Evolutionary conservation across 2,329 filamentous ascomycete species (phyloP), one percentile per base, ranked within the genome.

Genomic region (Arachnomyces sp.): DNA sequence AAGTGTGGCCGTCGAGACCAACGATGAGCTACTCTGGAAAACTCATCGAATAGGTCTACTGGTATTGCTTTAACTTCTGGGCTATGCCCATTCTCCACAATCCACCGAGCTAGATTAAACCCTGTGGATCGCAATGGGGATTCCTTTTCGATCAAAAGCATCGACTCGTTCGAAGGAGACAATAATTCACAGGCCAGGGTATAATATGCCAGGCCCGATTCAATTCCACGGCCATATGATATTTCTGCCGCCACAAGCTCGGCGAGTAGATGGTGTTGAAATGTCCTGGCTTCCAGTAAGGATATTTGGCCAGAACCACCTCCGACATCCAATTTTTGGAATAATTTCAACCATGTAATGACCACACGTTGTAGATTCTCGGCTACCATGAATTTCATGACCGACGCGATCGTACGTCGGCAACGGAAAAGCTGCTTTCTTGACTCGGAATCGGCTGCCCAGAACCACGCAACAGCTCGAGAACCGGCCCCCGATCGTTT

Each of bases 301-400:
- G 50, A 45, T 28, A 59, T 49, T 12, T 44, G 48, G 18, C 53
- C 54, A 37, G 52, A 47, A 14, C 38, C 17, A 8, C 50, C 53
- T 8, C 56, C 55, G 14, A 59, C n/a, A 25, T 61, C 51, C 5
- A 48, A 43, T 11, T 42, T 50, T 33, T 50, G 34, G n/a, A 61
- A 38, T 48, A 60, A 53, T 31, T 47, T 49, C 30, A 66, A 44
- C 62, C 66, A 67, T n/a, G 45, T 34, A 34, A 60, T 51, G 28
- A 62, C 47, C 6, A 54, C 57, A 8, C 50, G 44, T 15, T 63
- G 59, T 29, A 61, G 47, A 5, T 55, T 55, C 40, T 66, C 63
- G 3, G 56, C 59, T 29, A 59, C 56, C 53, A 69, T 57, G 32
- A 67, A 68, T 14, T 63, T 63, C 41, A 62, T 40, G 18, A 63